Percentiles rank a stretch among this genome's conserved stretches.
phyloP scores from a whole-genome alignment of 495 filamentous ascomycete genomes.

The Aspergillus incahuasiensis region DNA sequence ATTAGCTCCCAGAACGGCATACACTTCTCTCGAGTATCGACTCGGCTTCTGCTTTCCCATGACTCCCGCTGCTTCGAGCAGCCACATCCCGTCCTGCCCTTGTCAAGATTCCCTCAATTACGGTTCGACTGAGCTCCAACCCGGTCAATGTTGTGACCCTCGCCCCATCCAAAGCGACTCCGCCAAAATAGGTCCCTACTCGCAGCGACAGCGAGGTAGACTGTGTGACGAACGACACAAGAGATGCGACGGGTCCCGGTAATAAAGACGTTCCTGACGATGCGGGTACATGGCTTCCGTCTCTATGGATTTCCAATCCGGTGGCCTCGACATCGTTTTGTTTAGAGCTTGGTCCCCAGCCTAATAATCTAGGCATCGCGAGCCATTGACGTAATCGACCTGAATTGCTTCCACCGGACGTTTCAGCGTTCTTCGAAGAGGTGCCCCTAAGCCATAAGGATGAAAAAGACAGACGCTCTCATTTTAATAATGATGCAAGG shows the following conservation, averaged over 20 bases:
- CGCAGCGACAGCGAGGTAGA: slow-evolving; percentile 66
- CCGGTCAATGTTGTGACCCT: slow-evolving; percentile 65
- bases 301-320: slow-evolving; percentile 5
- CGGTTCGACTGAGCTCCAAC: slow-evolving; percentile 60
- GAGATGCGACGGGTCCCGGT: slow-evolving; percentile 59
- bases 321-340: slow-evolving; percentile 14
- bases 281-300: slow-evolving; percentile 26
- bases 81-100: slow-evolving; percentile 67
- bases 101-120: slow-evolving; percentile 62
- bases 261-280: slow-evolving; percentile 57
- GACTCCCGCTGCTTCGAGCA: slow-evolving; percentile 47
- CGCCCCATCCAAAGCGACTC: slow-evolving; percentile 59
- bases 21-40: slow-evolving; percentile 57
- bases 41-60: slow-evolving; percentile 58
- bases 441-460: slow-evolving; percentile 13
- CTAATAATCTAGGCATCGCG: slow-evolving; percentile 25
- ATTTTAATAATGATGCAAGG: background rate
- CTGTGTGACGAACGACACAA: slow-evolving; percentile 64
- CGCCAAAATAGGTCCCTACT: slow-evolving; percentile 63
- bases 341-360: slow-evolving; percentile 12
- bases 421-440: background rate
- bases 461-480: background rate
- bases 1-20: slow-evolving; percentile 14
- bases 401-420: background rate
- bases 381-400: slow-evolving; percentile 18